Evolutionary conservation across 78 protist species (phyloP).

Genomic region (Dictyostelium capitatum): DNA sequence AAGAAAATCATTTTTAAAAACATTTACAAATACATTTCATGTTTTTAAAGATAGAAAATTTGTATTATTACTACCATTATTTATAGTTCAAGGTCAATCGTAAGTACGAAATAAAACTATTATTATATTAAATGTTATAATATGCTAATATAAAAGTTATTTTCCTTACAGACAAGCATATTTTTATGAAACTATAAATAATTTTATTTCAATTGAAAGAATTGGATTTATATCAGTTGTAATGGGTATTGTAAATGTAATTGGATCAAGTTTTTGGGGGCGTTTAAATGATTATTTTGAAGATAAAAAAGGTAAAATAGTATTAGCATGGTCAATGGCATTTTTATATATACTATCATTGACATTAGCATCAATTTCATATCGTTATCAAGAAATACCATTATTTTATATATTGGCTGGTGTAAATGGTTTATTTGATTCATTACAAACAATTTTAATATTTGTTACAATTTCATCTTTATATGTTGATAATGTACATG

Average conservation of each 20-base stretch:
- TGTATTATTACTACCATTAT: conserved; percentile 13
- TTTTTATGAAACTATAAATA: conserved; percentile 32
- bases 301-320: background rate
- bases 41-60: conserved; percentile 23
- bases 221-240: conserved; percentile 33
- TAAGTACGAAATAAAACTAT: too few relatives aligned
- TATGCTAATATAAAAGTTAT: background rate
- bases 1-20: background rate
- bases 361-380: background rate
- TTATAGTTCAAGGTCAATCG: conserved; percentile 59
- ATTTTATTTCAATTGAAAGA: conserved; percentile 6
- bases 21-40: background rate
- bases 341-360: background rate
- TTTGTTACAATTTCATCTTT: background rate
- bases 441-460: conserved; percentile 42
- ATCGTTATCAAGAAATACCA: background rate
- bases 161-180: conserved; percentile 42
- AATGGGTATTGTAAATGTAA: conserved; percentile 30
- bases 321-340: background rate
- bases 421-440: conserved; percentile 19
- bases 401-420: conserved; percentile 5
- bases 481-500: conserved; percentile 33
- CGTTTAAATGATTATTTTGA: background rate
- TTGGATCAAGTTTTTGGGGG: conserved; percentile 28
- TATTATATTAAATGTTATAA: too few relatives aligned